These are phyloP conservation scores for Gynandropsis gynandra DNA, from an alignment of 345 rosid genomes.

Conservation along the genomic window DNA sequence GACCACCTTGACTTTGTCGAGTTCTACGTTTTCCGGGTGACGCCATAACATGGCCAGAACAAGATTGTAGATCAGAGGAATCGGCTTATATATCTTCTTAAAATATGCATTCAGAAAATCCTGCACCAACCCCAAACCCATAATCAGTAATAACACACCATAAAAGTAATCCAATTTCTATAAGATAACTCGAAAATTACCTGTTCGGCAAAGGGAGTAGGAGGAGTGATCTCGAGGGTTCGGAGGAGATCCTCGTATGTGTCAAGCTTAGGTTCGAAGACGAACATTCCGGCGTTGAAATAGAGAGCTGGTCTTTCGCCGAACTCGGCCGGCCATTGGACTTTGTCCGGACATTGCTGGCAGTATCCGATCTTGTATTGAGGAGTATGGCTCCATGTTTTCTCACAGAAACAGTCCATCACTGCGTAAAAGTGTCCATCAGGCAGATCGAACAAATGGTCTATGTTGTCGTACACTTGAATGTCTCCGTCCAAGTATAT, in stretches of 20 bases:
- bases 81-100: constrained; percentile 57
- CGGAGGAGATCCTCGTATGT: constrained; percentile 43
- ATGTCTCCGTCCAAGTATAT: constrained; percentile 85
- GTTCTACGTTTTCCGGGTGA: constrained; percentile 80
- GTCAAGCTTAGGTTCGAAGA: constrained; percentile 51
- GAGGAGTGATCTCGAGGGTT: constrained; percentile 41
- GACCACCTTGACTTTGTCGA: constrained; percentile 63
- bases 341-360: constrained; percentile 75
- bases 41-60: constrained; percentile 92
- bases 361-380: constrained; percentile 84
- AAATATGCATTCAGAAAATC: constrained; percentile 82
- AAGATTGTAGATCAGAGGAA: constrained; percentile 58
- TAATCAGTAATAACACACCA: too few species aligned
- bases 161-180: too few species aligned
- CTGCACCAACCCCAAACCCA: too few species aligned
- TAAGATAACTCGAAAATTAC: too few species aligned
- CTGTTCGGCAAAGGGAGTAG: constrained; percentile 89
- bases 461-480: constrained; percentile 67
- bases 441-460: constrained; percentile 65
- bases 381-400: constrained; percentile 64
- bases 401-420: constrained; percentile 92
- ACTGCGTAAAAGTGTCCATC: constrained; percentile 66
- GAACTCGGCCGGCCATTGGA: constrained; percentile 52
- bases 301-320: constrained; percentile 67
- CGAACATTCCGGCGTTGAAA: constrained; percentile 90